phyloP scores from a whole-genome alignment of 2,329 filamentous ascomycete species.

The Cytospora piceicola region DNA sequence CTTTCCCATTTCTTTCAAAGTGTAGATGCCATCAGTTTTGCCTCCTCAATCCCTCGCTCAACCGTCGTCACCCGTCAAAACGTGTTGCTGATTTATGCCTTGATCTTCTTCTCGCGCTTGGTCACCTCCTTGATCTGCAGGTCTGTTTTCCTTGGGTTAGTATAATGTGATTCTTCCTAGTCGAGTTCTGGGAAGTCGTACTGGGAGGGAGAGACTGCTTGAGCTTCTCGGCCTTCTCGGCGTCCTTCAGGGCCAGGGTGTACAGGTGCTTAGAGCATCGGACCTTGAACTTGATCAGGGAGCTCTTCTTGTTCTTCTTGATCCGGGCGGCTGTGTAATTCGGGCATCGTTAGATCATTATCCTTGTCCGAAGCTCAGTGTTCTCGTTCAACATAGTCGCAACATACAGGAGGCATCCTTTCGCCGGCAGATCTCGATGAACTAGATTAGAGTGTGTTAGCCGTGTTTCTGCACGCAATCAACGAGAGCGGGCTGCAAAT shows the following conservation, averaged over 20 bases:
- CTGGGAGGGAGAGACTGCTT: conserved; percentile 98
- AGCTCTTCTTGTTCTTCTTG: conserved; percentile 91
- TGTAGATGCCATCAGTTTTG: conserved; percentile 30
- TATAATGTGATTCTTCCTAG: conserved; percentile 38
- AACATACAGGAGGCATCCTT: conserved; percentile 99
- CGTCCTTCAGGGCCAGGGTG: conserved; percentile 97
- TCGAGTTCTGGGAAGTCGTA: conserved; percentile 56
- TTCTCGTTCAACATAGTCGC: conserved; percentile 28
- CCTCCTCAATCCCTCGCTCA: conserved; percentile 37
- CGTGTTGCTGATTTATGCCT: conserved; percentile 41
- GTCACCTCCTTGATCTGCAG: conserved; percentile 59
- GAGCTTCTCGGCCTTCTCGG: conserved; percentile 99
- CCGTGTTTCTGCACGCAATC: conserved; percentile 10
- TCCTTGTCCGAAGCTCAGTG: conserved; percentile 26
- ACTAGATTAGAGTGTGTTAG: conserved; percentile 58
- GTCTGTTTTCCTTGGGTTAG: conserved; percentile 44
- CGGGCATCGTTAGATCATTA: conserved; percentile 28
- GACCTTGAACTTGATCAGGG: conserved; percentile 99
- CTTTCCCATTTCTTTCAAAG: conserved; percentile 32
- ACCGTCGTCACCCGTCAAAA: conserved; percentile 27
- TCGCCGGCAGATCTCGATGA: conserved; percentile 99
- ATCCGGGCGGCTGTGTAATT: conserved; percentile 73
- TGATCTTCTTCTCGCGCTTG: conserved; percentile 62
- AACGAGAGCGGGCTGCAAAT: conserved; percentile 17
- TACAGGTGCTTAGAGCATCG: conserved; percentile 95